phyloP scores from a whole-genome alignment of 192 early-diverging fungal genomes.

The Backusella sp. region DNA sequence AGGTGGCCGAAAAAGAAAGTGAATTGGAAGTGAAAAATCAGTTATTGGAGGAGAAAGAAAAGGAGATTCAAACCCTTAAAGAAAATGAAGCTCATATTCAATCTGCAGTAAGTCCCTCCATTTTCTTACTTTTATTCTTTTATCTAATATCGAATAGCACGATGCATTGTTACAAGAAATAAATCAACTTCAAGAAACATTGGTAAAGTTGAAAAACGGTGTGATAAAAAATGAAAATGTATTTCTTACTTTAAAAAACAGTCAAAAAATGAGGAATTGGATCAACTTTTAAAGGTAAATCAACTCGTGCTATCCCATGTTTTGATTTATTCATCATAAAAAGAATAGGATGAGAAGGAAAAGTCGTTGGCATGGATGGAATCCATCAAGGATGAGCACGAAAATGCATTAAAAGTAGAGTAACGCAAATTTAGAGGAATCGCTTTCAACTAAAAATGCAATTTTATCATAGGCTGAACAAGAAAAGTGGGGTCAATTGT shows the following conservation, averaged over 20 bases:
- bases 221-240: neutral
- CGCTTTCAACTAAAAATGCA: neutral
- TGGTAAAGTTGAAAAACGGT: neutral
- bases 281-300: conserved; percentile 3
- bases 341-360: neutral
- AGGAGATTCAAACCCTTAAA: conserved; percentile 5
- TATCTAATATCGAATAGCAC: neutral
- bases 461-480: neutral
- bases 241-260: neutral
- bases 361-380: neutral
- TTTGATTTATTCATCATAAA: neutral
- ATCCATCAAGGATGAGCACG: neutral
- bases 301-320: neutral
- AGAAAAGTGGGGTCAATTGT: neutral
- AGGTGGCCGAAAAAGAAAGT: neutral
- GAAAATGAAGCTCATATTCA: conserved; percentile 1
- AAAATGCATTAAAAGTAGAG: conserved; percentile 3
- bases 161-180: neutral
- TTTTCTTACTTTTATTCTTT: neutral
- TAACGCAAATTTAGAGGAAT: neutral
- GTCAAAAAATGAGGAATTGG: neutral
- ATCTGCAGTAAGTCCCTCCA: neutral
- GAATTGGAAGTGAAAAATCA: neutral
- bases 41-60: conserved; percentile 2
- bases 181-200: neutral